Conservation (phyloP, 495 filamentous ascomycete species). For the Hyaloscypha finlandica region DNA sequence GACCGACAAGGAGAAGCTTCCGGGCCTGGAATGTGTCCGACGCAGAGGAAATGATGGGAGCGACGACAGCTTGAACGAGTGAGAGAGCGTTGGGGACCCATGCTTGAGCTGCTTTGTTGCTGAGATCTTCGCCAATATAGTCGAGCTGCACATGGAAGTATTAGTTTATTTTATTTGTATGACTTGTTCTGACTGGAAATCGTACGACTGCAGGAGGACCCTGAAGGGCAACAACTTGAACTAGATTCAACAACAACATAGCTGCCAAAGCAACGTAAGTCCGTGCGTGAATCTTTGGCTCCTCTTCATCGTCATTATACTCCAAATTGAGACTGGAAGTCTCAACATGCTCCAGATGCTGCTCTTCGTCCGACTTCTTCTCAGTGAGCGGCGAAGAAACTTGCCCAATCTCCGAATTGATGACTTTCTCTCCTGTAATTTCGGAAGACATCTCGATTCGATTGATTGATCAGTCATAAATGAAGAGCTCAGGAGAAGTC, state of each 20-base stretch:
- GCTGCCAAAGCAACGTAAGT: conserved; percentile 5
- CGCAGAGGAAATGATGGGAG: conserved; percentile 36
- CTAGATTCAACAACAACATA: conserved; percentile 7
- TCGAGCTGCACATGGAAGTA: not conserved
- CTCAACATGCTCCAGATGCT: not conserved
- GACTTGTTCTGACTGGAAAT: not conserved
- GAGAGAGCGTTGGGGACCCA: conserved; percentile 36
- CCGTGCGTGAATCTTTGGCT: conserved; percentile 3
- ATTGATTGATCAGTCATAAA: not conserved
- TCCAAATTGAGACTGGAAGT: not conserved
- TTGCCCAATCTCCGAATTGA: not conserved
- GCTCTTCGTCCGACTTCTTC: not conserved
- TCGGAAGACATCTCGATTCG: not conserved
- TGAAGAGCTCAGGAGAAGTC: not conserved
- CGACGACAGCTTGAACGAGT: conserved; percentile 36
- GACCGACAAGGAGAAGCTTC: conserved; percentile 36
- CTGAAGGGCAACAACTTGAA: conserved; percentile 11
- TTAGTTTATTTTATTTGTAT: not conserved
- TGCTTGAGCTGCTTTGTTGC: conserved; percentile 18
- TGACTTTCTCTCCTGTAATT: not conserved
- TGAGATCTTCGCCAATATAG: conserved; percentile 32
- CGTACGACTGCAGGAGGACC: conserved; percentile 13
- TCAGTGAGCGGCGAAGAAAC: not conserved
- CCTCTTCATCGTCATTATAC: conserved; percentile 8
- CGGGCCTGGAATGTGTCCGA: conserved; percentile 39